Evolutionary conservation across 2,329 filamentous ascomycete genomes (phyloP), one percentile per base, ranked within the genome.

Genomic region (Penicillium sp.): DNA sequence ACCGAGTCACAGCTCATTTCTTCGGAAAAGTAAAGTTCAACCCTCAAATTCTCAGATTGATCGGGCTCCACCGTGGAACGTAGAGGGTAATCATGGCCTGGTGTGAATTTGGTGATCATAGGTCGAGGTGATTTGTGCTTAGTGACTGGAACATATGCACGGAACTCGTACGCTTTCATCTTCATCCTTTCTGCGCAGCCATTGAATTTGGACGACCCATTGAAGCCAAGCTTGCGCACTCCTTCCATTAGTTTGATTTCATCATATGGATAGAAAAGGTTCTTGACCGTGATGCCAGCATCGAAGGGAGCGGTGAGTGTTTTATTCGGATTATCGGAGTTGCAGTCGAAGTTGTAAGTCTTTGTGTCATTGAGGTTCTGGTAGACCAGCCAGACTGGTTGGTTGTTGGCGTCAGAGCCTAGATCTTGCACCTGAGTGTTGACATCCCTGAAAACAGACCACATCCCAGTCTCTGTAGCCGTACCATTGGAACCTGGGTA

Each of bases 261-360:
- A 19, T 84, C 82, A 58, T 81, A 83, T 0, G 84, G 83, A 60
- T 81, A 81, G 67, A 88, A 85, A 14, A 88, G 66, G 60, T 86
- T 86, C 64, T 81, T 82, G 57, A 88, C 84, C 0, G 74, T 79
- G 2, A 77, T 80, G 8, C 76, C 79, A 2, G 70, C 63, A 9
- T 75, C 71, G 52, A 84, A 88, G 0, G 84, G 82, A 10, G 84
- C 72, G 19, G 86, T 73, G 38, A 87, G 74, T 3, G 81, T 79
- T 8, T 70, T 72, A 3, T 70, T 79, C 7, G 70, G 70, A 7
- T 72, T 64, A 9, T 73, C 70, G 27, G 75, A 69, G 13, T 62
- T 69, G 67, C 85, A 87, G 63, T 86, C 77, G 50, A 85, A 86
- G 0, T 67, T 70, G 65, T 84, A 87, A 3, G 76, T 77, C 8